phyloP scores from a whole-genome alignment of 169 alveolate genomes.

The Plasmodium knowlesi region DNA sequence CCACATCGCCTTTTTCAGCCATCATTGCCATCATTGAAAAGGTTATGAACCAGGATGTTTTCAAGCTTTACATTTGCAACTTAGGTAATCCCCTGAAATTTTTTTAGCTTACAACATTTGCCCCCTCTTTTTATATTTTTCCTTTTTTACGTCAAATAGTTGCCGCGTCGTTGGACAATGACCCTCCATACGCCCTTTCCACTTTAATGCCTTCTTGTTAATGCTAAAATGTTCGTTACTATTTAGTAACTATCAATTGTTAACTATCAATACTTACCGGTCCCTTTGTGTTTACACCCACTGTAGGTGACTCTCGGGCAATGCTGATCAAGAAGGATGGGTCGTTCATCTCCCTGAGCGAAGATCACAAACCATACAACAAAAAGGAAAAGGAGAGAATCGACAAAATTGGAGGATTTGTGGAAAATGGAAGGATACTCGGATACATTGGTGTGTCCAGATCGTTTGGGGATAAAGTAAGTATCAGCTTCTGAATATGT shows the following conservation, averaged over 20 bases:
- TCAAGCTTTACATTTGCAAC: conserved; percentile 68
- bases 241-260: neutral
- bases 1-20: conserved; percentile 20
- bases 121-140: neutral
- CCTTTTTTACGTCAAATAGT: neutral
- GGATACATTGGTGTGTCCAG: conserved; percentile 72
- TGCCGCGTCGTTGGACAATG: neutral
- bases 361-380: conserved; percentile 70
- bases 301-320: conserved; percentile 60
- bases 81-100: conserved; percentile 16
- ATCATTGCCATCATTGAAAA: conserved; percentile 69
- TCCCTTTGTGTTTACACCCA: neutral
- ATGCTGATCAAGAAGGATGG: conserved; percentile 71
- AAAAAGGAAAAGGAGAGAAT: conserved; percentile 67
- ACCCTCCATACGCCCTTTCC: neutral
- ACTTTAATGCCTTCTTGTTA: neutral
- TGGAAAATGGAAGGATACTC: conserved; percentile 70
- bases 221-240: neutral
- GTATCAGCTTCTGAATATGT: neutral
- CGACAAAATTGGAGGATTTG: conserved; percentile 64
- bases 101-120: neutral
- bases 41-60: conserved; percentile 21
- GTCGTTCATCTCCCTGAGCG: conserved; percentile 62
- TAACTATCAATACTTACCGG: neutral
- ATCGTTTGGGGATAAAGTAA: conserved; percentile 70